These are phyloP conservation scores for Warburgia ugandensis DNA, from an alignment of 164 flowering plant species.

Conservation along the genomic window DNA sequence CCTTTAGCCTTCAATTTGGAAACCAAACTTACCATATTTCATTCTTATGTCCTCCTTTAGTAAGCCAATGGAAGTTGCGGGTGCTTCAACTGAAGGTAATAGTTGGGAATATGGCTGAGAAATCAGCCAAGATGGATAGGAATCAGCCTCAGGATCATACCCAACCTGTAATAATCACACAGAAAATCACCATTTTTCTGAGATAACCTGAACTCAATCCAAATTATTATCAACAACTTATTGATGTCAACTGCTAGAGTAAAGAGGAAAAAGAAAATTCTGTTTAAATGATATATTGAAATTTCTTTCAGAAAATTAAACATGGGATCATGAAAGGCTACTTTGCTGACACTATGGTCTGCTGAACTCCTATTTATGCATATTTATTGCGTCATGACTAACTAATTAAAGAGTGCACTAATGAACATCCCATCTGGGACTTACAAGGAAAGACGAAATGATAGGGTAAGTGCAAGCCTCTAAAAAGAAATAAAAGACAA, in stretches of 20 bases:
- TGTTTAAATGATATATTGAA: too few species aligned
- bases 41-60: constrained; percentile 52
- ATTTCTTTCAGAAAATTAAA: too few species aligned
- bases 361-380: too few species aligned
- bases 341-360: too few species aligned
- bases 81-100: constrained; percentile 67
- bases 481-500: background rate
- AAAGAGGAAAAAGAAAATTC: background rate
- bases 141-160: constrained; percentile 81
- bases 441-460: too few species aligned
- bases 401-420: too few species aligned
- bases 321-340: too few species aligned
- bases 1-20: too few species aligned
- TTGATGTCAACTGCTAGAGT: background rate
- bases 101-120: constrained; percentile 72
- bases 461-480: too few species aligned
- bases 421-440: too few species aligned
- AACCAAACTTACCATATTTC: constrained; percentile 39
- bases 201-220: background rate
- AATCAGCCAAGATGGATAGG: constrained; percentile 81
- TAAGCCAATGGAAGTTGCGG: constrained; percentile 63
- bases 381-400: too few species aligned
- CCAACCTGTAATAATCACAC: constrained; percentile 60
- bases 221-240: background rate
- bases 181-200: background rate